Percentiles rank a stretch among this genome's conserved stretches.
Evolutionary conservation across 2,329 filamentous ascomycete species (phyloP).

Genomic region (Cercospora zeina): DNA sequence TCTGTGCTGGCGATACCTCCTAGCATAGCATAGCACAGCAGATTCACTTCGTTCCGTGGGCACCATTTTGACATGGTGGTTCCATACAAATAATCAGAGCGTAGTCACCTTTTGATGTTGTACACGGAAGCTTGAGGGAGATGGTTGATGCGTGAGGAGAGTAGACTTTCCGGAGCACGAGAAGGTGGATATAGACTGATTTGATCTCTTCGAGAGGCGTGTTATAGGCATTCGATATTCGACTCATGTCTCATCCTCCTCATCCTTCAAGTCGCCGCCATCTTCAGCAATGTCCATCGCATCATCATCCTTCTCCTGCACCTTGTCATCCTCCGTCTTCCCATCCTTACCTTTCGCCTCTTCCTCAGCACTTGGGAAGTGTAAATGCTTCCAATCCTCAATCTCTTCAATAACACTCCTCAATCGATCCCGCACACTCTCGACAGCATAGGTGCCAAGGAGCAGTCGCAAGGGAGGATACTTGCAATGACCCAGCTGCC

Average conservation of each 20-base stretch:
- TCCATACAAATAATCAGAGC: too few relatives aligned
- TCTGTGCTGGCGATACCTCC: background rate
- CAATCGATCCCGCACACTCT: conserved; percentile 88
- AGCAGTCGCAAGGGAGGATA: conserved; percentile 84
- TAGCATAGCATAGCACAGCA: background rate
- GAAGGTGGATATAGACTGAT: background rate
- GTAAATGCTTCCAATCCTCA: conserved; percentile 46
- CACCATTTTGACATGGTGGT: too few relatives aligned
- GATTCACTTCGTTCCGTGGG: background rate
- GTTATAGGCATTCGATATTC: background rate
- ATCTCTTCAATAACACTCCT: conserved; percentile 86
- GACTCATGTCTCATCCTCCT: background rate
- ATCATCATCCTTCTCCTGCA: conserved; percentile 32
- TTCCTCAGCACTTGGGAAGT: conserved; percentile 40
- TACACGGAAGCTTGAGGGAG: background rate
- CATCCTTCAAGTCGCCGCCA: background rate
- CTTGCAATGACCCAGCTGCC: conserved; percentile 91
- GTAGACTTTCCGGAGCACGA: too few relatives aligned
- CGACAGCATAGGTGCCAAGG: conserved; percentile 91
- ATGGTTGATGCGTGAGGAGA: background rate
- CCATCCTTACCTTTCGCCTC: conserved; percentile 29
- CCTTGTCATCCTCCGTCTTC: conserved; percentile 26
- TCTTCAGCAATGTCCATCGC: conserved; percentile 10
- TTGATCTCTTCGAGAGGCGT: background rate
- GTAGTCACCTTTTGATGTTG: background rate